phyloP scores from a whole-genome alignment of 1,139 yeast genomes.

The Suhomyces bokatorum region DNA sequence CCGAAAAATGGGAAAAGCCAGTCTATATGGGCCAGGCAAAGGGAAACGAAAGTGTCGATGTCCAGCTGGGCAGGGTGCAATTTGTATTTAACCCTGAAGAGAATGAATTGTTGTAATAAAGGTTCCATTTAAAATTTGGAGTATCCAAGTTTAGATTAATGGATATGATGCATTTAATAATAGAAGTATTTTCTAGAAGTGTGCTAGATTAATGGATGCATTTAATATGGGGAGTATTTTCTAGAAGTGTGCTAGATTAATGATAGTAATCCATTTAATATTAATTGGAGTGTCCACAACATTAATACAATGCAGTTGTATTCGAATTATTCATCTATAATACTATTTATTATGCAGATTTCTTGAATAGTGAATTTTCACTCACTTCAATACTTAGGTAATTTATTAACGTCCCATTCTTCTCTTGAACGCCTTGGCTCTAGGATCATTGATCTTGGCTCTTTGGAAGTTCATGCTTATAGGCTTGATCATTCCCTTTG shows the following conservation, averaged over 20 bases:
- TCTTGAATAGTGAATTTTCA: neutral
- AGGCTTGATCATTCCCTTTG: constrained; percentile 33
- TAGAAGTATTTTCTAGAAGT: too few species aligned
- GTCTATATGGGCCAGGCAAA: constrained; percentile 28
- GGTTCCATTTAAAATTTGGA: too few species aligned
- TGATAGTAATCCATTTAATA: too few species aligned
- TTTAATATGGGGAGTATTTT: too few species aligned
- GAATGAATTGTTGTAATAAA: constrained; percentile 26
- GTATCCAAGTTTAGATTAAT: too few species aligned
- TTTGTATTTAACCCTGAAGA: constrained; percentile 22
- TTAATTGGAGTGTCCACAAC: too few species aligned
- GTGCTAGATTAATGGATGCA: too few species aligned
- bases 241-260: too few species aligned
- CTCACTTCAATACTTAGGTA: neutral
- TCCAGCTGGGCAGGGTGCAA: constrained; percentile 21
- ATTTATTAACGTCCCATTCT: constrained; percentile 21
- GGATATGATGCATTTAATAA: too few species aligned
- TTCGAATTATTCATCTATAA: too few species aligned
- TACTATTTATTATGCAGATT: too few species aligned
- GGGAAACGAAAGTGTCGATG: constrained; percentile 6
- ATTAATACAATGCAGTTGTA: too few species aligned
- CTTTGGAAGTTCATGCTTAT: constrained; percentile 43
- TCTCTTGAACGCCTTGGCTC: constrained; percentile 30
- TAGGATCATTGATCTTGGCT: constrained; percentile 44
- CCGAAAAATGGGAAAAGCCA: constrained; percentile 53